phyloP scores from a whole-genome alignment of 345 rosid genomes.

The thale cress (Arabidopsis thaliana) region DNA sequence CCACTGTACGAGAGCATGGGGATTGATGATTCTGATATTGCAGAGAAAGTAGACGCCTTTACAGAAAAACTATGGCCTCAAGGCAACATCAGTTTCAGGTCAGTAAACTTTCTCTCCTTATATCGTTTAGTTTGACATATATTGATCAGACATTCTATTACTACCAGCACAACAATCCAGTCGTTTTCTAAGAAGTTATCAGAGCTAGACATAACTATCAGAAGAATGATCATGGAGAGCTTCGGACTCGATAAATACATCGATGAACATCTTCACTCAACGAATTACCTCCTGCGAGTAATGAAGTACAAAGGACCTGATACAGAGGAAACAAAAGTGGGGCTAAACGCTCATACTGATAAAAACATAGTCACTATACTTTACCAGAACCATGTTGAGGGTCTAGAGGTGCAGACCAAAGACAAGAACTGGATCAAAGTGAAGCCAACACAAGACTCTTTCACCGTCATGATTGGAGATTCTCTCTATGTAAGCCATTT shows the following conservation, averaged over 20 bases:
- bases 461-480: constrained; percentile 64
- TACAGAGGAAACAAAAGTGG: constrained; percentile 55
- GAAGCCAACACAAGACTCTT: constrained; percentile 60
- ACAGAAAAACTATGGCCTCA: constrained; percentile 55
- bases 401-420: constrained; percentile 56
- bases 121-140: not conserved
- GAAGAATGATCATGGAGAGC: constrained; percentile 65
- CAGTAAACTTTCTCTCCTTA: not conserved
- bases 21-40: constrained; percentile 53
- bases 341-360: constrained; percentile 56
- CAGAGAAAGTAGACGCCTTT: constrained; percentile 46
- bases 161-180: constrained; percentile 50
- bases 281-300: constrained; percentile 57
- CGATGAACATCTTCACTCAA: constrained; percentile 65
- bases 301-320: constrained; percentile 67
- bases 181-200: constrained; percentile 48
- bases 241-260: constrained; percentile 54
- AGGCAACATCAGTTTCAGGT: constrained; percentile 66
- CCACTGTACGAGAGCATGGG: constrained; percentile 73
- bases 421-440: constrained; percentile 58
- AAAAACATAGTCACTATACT: constrained; percentile 68
- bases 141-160: constrained; percentile 4
- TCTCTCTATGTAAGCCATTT: constrained; percentile 51
- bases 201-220: constrained; percentile 49
- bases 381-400: constrained; percentile 66